These are phyloP conservation scores for Pythium biforme DNA, from an alignment of 352 stramenopile genomes.

Conservation along the genomic window DNA sequence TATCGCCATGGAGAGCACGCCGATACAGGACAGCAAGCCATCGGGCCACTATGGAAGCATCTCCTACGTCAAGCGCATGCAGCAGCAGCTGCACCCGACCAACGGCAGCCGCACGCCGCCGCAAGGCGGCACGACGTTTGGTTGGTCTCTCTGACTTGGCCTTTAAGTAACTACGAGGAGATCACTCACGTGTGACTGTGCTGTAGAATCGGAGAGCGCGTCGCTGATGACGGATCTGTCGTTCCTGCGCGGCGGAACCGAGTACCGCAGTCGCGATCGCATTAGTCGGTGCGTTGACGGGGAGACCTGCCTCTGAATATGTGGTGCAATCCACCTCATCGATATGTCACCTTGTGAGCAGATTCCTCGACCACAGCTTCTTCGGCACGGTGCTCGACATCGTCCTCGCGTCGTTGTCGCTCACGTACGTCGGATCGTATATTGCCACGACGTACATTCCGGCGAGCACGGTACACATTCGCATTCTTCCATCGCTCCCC, in stretches of 20 bases:
- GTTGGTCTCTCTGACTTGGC: background rate
- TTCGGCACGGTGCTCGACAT: slow-evolving; percentile 67
- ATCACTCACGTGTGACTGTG: background rate
- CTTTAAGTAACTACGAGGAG: too few relatives aligned
- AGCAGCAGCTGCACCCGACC: slow-evolving; percentile 26
- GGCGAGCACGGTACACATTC: slow-evolving; percentile 35
- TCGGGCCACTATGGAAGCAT: slow-evolving; percentile 38
- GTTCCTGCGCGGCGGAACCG: slow-evolving; percentile 29
- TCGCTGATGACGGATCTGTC: slow-evolving; percentile 32
- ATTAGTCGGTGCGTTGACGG: slow-evolving; percentile 35
- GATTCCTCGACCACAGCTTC: slow-evolving; percentile 77
- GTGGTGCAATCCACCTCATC: too few relatives aligned
- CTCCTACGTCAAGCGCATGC: slow-evolving; percentile 35
- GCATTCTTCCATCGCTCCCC: background rate
- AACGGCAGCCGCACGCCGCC: slow-evolving; percentile 5
- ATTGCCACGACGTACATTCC: slow-evolving; percentile 80
- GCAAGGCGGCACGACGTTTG: slow-evolving; percentile 8
- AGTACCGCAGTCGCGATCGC: slow-evolving; percentile 36
- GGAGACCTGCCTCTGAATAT: too few relatives aligned
- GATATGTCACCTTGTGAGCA: slow-evolving; percentile 20
- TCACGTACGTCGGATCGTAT: slow-evolving; percentile 68
- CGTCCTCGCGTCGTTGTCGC: slow-evolving; percentile 49
- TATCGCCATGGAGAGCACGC: slow-evolving; percentile 37
- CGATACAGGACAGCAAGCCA: slow-evolving; percentile 26
- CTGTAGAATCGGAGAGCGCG: slow-evolving; percentile 32